Base-by-base conservation (phyloP, 139 green algal genomes). In the Desmodesmus armatus region DNA sequence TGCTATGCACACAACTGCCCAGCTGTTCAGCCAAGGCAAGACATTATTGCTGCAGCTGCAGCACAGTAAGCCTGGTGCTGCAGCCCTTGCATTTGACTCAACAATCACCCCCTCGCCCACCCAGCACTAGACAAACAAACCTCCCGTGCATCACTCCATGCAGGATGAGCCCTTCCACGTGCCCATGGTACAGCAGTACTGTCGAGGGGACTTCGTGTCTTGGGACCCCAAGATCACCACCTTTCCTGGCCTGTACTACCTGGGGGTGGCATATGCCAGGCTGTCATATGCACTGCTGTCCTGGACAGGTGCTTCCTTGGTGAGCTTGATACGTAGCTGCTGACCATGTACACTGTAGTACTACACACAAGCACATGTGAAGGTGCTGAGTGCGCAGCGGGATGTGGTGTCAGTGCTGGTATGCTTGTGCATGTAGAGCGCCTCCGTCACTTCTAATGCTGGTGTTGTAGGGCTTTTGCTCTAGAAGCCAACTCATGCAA, bases 211-310 rank as follows among this genome's bases (percentile, higher is more conserved):
- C 11, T 95, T 94, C 40, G 15, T 17, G 0, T 29, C 77, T 1
- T 99, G 96, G 96, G 93, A 99, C 85, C 90, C 93, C 0, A 98
- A 98, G 69, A 99, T 99, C 65, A 99, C 96, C 5, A 99, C 96
- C 5, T 94, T 97, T 27, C 96, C 96, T 5, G 96, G 96, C 31
- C 88, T 99, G 25, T 99, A 98, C 82, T n/a, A 95, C 2, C 13
- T 96, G 1, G 92, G 87, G 0, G 55, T 83, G 0, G 66, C 58
- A 2, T 92, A 82, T 37, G 89, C 85, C 15, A 78, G 67, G 79
- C 15, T 15, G 3, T 40, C 49, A 0, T 43, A 53, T 23, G 53
- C 72, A 9, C 44, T 84, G 43, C 58, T 82, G 40, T 4, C 51
- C 65, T 78, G 79, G 63, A 31, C 33, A 25, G 79, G 79, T 13